phyloP scores from a whole-genome alignment of 345 rosid genomes.

The Heritiera littoralis region DNA sequence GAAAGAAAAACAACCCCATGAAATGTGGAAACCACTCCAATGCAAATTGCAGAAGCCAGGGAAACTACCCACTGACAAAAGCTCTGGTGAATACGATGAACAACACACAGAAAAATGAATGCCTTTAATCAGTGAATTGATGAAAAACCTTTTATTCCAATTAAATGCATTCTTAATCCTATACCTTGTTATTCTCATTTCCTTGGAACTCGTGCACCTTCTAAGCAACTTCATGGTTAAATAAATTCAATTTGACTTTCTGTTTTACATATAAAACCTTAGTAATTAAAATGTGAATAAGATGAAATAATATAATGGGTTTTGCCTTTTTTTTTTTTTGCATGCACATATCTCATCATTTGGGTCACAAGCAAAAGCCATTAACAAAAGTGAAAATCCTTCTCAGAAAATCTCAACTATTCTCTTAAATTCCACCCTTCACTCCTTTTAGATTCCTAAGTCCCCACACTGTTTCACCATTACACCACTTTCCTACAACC shows the following conservation, averaged over 20 bases:
- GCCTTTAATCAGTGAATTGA: not conserved
- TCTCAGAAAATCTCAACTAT: conserved; percentile 6
- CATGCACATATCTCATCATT: conserved; percentile 34
- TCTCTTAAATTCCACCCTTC: not conserved
- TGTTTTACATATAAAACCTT: too few species aligned
- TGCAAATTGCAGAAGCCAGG: not conserved
- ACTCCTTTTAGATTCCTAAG: too few species aligned
- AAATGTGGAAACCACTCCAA: not conserved
- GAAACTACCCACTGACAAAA: not conserved
- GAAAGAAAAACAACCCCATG: not conserved
- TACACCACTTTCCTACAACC: not conserved
- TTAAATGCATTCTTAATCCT: not conserved
- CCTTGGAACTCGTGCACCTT: too few species aligned
- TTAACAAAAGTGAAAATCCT: not conserved
- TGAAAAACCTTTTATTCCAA: not conserved
- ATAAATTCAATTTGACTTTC: too few species aligned
- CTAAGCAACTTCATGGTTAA: too few species aligned
- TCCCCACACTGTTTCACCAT: conserved; percentile 16
- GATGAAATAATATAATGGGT: not conserved
- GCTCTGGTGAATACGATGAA: not conserved
- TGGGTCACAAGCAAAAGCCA: conserved; percentile 28
- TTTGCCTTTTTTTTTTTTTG: not conserved
- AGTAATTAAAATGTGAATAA: not conserved
- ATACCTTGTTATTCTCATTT: not conserved
- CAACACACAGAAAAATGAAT: not conserved